Evolutionary conservation across 257 asterid genomes (phyloP).

Genomic region (Solanum chiquidenum): DNA sequence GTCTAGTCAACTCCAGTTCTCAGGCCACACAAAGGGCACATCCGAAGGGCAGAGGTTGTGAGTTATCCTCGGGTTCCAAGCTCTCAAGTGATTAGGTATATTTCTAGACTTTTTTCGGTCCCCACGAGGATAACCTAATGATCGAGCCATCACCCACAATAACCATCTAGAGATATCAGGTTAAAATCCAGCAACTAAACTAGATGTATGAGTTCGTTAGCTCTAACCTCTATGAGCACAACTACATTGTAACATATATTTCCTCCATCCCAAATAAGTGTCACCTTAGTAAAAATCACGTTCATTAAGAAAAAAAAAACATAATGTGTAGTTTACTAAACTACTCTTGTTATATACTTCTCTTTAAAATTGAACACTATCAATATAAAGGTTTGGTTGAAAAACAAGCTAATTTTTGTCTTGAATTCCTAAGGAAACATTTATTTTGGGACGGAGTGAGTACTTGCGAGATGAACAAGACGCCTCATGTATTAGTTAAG

Average conservation of each 20-base stretch:
- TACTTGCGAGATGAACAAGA: neutral
- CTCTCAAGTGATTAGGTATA: neutral
- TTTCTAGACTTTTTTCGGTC: neutral
- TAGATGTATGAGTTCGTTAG: no score
- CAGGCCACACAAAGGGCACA: neutral
- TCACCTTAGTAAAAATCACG: neutral
- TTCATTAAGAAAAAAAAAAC: neutral
- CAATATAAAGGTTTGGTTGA: neutral
- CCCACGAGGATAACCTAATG: neutral
- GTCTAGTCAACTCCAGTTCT: neutral
- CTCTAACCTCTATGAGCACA: neutral
- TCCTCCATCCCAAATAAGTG: neutral
- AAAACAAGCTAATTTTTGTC: neutral
- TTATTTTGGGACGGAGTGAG: neutral
- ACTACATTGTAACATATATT: neutral
- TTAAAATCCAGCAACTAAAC: neutral
- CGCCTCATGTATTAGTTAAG: neutral
- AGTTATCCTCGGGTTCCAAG: neutral
- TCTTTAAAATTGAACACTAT: neutral
- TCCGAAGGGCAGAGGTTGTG: accelerated
- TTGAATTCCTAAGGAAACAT: neutral
- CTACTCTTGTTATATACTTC: neutral
- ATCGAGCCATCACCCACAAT: neutral
- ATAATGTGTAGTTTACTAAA: neutral
- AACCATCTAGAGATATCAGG: neutral